Conservation (phyloP, 2,329 filamentous ascomycete genomes). For the Paraphoma chrysanthemicola region DNA sequence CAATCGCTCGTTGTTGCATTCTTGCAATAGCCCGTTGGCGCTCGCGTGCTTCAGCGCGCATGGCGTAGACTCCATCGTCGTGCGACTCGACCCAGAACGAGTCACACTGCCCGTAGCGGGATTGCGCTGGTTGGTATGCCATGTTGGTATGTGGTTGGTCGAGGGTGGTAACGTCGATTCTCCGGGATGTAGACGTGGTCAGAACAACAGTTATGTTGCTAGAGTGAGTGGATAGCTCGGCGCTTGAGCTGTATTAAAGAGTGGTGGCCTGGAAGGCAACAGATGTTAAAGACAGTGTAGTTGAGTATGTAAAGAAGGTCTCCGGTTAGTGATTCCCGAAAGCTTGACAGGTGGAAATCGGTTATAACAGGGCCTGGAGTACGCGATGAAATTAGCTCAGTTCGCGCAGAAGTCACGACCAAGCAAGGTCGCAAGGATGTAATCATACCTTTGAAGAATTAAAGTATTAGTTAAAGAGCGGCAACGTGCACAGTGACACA, state of each 20-base stretch:
- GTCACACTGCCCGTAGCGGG: conserved; percentile 69
- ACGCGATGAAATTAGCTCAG: conserved; percentile 21
- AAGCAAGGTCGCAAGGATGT: conserved; percentile 26
- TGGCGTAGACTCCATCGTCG: conserved; percentile 60
- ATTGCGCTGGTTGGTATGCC: conserved; percentile 60
- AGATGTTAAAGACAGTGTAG: conserved; percentile 63
- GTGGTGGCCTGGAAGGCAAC: conserved; percentile 57
- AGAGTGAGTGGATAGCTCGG: conserved; percentile 53
- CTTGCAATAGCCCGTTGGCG: conserved; percentile 79
- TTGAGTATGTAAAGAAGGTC: conserved; percentile 59
- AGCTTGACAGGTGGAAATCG: conserved; percentile 45
- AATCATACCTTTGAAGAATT: conserved; percentile 57
- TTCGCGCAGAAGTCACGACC: conserved; percentile 11
- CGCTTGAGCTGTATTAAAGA: conserved; percentile 54
- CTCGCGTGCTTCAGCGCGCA: conserved; percentile 73
- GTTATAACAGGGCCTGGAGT: conserved; percentile 46
- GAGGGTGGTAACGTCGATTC: conserved; percentile 50
- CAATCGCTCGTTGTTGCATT: conserved; percentile 85
- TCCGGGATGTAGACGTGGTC: conserved; percentile 47
- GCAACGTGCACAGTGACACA: conserved; percentile 42
- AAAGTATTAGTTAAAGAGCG: conserved; percentile 55
- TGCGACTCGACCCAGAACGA: conserved; percentile 72
- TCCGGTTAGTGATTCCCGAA: conserved; percentile 40
- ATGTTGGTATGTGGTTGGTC: conserved; percentile 54
- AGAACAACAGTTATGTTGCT: conserved; percentile 18